Conservation (phyloP, 2,329 filamentous ascomycete species). For the Cladosporium oxysporum region DNA sequence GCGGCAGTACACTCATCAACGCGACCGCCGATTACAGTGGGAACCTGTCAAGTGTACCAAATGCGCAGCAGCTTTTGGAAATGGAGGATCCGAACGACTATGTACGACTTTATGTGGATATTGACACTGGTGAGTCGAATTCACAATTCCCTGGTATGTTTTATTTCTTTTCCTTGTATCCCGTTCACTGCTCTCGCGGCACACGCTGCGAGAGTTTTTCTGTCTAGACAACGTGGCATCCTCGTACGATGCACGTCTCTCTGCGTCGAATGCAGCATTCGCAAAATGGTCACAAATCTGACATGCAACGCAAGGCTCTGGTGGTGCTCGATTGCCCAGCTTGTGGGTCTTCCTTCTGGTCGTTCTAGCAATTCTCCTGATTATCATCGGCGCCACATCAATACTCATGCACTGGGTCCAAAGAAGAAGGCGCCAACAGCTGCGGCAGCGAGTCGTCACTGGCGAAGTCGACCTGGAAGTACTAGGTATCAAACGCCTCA, state of each 20-base stretch:
- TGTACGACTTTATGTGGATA: conserved; percentile 53
- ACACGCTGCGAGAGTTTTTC: not conserved
- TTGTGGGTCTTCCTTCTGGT: conserved; percentile 77
- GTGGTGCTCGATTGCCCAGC: conserved; percentile 56
- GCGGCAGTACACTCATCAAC: conserved; percentile 68
- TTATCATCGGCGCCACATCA: conserved; percentile 68
- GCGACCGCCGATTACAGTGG: conserved; percentile 77
- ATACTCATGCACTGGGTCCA: conserved; percentile 77
- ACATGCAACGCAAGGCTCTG: conserved; percentile 23
- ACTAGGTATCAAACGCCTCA: conserved; percentile 79
- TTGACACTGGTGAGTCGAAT: conserved; percentile 46
- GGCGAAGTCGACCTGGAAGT: conserved; percentile 86
- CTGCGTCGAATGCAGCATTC: not conserved
- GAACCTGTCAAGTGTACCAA: conserved; percentile 58
- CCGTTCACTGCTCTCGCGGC: not conserved
- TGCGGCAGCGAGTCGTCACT: conserved; percentile 69
- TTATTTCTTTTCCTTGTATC: conserved; percentile 7
- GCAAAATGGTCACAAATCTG: not conserved
- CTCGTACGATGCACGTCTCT: not conserved
- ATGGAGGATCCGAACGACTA: conserved; percentile 45
- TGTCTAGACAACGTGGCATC: not conserved
- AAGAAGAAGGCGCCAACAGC: conserved; percentile 64
- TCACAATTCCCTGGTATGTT: conserved; percentile 5
- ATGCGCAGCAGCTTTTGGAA: conserved; percentile 42
- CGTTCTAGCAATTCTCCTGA: conserved; percentile 70